Evolutionary conservation across 257 asterid genomes (phyloP).

Genomic region (Gentiana macrophylla): DNA sequence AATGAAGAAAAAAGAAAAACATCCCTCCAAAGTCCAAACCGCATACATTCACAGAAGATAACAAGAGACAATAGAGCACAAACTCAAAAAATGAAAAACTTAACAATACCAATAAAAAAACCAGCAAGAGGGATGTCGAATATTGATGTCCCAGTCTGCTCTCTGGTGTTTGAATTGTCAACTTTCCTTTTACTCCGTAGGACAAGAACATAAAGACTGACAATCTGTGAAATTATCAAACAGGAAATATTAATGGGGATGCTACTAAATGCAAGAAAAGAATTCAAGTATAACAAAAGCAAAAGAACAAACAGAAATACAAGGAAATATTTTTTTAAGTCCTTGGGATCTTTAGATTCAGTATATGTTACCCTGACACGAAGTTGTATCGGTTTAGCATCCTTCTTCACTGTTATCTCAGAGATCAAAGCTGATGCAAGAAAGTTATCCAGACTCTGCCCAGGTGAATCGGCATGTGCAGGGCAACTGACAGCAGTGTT

Average conservation of each 20-base stretch:
- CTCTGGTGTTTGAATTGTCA: conserved; percentile 15
- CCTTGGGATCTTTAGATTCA: not conserved
- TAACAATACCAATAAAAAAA: conserved; percentile 53
- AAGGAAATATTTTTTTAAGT: not conserved
- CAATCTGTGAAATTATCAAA: conserved; percentile 34
- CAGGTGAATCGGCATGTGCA: conserved; percentile 19
- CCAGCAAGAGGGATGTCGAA: conserved; percentile 61
- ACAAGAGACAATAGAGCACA: too few relatives aligned
- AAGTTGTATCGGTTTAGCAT: conserved; percentile 38
- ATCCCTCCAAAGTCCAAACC: too few relatives aligned
- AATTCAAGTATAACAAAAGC: conserved; percentile 1
- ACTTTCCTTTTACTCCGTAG: conserved; percentile 33
- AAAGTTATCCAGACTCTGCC: conserved; percentile 15
- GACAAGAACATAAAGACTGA: conserved; percentile 44
- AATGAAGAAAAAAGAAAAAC: too few relatives aligned
- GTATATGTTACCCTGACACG: conserved; percentile 60
- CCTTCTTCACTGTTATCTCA: conserved; percentile 31
- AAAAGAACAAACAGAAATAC: not conserved
- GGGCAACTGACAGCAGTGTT: conserved; percentile 18
- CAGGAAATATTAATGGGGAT: not conserved
- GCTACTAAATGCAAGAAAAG: not conserved
- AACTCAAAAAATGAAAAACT: too few relatives aligned
- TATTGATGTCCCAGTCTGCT: conserved; percentile 15
- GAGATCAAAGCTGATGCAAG: conserved; percentile 35
- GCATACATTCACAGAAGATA: too few relatives aligned